Evolutionary conservation across 2,329 filamentous ascomycete species (phyloP).

Genomic region (Ceratocystis lukuohia): DNA sequence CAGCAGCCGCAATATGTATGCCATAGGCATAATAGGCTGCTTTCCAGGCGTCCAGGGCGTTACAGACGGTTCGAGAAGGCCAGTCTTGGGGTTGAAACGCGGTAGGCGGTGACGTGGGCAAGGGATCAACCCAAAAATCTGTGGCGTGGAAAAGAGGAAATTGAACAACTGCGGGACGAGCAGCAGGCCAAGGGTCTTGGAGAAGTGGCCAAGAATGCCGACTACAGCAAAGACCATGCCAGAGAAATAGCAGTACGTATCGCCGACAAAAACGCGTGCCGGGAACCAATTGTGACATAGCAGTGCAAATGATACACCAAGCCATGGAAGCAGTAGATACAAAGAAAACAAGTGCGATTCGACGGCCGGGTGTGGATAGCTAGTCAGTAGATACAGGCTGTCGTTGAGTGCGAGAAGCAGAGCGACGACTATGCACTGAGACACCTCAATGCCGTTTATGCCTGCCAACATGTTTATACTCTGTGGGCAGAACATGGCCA

Average conservation of each 20-base stretch:
- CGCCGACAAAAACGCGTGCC: conserved; percentile 86
- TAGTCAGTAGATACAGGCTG: conserved; percentile 67
- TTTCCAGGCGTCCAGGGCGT: conserved; percentile 57
- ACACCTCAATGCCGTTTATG: conserved; percentile 96
- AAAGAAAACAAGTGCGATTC: conserved; percentile 94
- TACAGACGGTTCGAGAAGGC: conserved; percentile 72
- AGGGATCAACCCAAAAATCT: conserved; percentile 78
- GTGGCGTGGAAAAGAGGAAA: conserved; percentile 84
- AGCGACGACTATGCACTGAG: conserved; percentile 84
- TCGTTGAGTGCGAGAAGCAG: conserved; percentile 76
- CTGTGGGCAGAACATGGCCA: conserved; percentile 96
- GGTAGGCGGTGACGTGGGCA: conserved; percentile 89
- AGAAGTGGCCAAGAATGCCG: conserved; percentile 92
- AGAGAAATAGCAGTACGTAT: conserved; percentile 99
- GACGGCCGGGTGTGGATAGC: conserved; percentile 81
- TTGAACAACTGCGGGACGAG: conserved; percentile 94
- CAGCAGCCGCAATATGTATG: conserved; percentile 51
- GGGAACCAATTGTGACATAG: conserved; percentile 93
- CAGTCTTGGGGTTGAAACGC: conserved; percentile 71
- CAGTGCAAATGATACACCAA: conserved; percentile 79
- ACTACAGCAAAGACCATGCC: conserved; percentile 98
- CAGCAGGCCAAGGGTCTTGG: conserved; percentile 83
- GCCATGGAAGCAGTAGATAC: conserved; percentile 85
- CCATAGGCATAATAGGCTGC: conserved; percentile 55
- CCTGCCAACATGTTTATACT: conserved; percentile 99